Base-by-base conservation (phyloP, 306 rosid genomes). In the Begonia peltatifolia region DNA sequence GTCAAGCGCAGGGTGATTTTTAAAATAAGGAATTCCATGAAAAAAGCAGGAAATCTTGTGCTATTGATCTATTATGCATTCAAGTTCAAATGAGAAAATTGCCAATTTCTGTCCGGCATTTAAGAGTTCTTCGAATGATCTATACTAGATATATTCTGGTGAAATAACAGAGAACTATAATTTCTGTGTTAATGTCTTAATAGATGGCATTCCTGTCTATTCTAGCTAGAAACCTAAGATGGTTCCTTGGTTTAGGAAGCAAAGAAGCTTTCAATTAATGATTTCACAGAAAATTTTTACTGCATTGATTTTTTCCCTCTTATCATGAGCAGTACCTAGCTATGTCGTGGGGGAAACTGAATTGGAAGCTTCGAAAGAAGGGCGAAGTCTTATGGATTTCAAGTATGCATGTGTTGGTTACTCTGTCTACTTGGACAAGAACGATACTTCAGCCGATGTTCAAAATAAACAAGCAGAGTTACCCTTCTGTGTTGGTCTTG, bases 371-470 rank as follows among this genome's bases (percentile, higher is more conserved):
- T 71, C 84, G 6, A 80, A 78, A 76, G 77, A 82, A 42, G 97
- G 83, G 59, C 81, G 84, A 47, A 80, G 66, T 55, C 79, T 78
- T 63, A 41, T 73, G 13, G 81, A 79, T 76, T 85, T 90, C 72
- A 83, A 76, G 73, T 90, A 90, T 64, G 95, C 82, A 18, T 90
- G 97, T 44, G 58, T 80, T 47, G 99, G 99, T 61, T 85, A 90
- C 76, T 85, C 99, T 1, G 84, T 90, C 49, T 80, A 68, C 78
- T 50, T 85, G 53, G 79, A 83, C 74, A 80, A 82, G 52, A 77
- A 82, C 58, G 76, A 68, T 42, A 67, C 94, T 60, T 15, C 82
- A 43, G 60, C 68, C 47, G 84, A 71, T 51, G 58, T 63, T 0
- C 77, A 56, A 52, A 74, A 79, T 63, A 83, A 80, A 69, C 76